Base-by-base conservation (phyloP, 1,139 yeast genomes). In the Sugiyamaella grinbergsii region DNA sequence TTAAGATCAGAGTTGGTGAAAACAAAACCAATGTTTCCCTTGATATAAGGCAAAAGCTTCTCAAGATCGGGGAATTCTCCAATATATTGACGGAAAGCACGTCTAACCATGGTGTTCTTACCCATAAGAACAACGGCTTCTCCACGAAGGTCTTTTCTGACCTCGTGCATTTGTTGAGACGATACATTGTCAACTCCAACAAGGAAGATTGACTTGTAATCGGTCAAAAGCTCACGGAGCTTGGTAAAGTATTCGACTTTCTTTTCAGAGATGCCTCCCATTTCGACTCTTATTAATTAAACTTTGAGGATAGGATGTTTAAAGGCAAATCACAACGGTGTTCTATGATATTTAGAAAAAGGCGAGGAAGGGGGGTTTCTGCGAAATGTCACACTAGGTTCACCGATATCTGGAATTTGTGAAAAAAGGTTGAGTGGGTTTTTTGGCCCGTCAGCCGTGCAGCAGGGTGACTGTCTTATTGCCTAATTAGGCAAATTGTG, bases 41-140 rank as follows among this genome's bases (percentile, higher is more conserved):
- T 89, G 75, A 94, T 81, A 80, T 77, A 85, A 66, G 98, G 98
- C 77, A 93, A 80, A 71, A 93, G 77, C 78, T 86, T 90, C 82
- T 93, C 98, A 73, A 74, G 87, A 71, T 93, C 97, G 74, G 98
- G 97, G 78, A 89, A 82, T 74, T 91, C 98, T 69, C 85, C 52
- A 67, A 91, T 74, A 85, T 89, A 89, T 68, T 90, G 95, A 81
- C 98, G 90, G 82, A 93, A 80, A 73, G 98, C 99, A 82, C 98
- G 91, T 83, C 99, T 90, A 67, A 94, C 96, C 98, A 94, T 91
- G 83, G 99, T 94, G 96, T 93, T 93, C 88, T 93, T 93, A 83
- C 99, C 99, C 98, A 94, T 93, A 73, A 93, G 81, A 64, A 94
- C 91, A 65, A 86, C 93, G 70, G 93, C 98, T 57, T 83, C 85